Evolutionary conservation across 441 rosid species (phyloP).

Genomic region (Aleurites moluccanus): DNA sequence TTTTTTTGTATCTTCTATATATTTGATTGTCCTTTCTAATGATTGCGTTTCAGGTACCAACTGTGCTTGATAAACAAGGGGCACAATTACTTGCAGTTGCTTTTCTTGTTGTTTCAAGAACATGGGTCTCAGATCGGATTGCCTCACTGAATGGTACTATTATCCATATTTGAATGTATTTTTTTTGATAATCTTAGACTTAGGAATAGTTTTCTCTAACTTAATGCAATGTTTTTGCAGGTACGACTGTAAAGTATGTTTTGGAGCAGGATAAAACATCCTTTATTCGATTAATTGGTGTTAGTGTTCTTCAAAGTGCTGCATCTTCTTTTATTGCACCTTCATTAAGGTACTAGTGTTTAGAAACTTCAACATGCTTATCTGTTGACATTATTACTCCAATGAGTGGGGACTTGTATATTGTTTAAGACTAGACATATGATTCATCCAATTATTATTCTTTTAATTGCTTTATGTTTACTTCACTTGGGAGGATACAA

Average conservation of each 20-base stretch:
- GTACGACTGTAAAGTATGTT: slow-evolving; percentile 95
- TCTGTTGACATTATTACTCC: not conserved
- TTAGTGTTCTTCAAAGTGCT: slow-evolving; percentile 93
- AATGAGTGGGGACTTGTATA: not conserved
- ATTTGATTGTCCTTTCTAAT: not conserved
- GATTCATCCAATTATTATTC: not conserved
- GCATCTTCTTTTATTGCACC: slow-evolving; percentile 96
- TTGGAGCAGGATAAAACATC: slow-evolving; percentile 94
- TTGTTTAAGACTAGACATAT: not conserved
- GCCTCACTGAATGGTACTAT: slow-evolving; percentile 91
- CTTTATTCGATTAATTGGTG: slow-evolving; percentile 79
- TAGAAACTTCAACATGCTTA: not conserved
- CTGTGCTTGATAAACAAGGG: slow-evolving; percentile 92
- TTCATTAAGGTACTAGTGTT: slow-evolving; percentile 64
- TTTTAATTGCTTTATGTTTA: slow-evolving; percentile 4
- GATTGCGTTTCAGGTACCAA: slow-evolving; percentile 64
- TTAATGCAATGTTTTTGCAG: slow-evolving; percentile 41
- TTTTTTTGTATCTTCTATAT: not conserved
- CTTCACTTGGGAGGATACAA: not conserved
- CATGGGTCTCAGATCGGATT: slow-evolving; percentile 94
- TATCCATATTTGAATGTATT: slow-evolving; percentile 14
- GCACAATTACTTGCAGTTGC: slow-evolving; percentile 84
- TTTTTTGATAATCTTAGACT: slow-evolving; percentile 18
- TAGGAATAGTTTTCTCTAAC: slow-evolving; percentile 21
- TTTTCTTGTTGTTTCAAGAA: slow-evolving; percentile 88